phyloP scores from a whole-genome alignment of 164 flowering plant species.

The Buxus sempervirens region DNA sequence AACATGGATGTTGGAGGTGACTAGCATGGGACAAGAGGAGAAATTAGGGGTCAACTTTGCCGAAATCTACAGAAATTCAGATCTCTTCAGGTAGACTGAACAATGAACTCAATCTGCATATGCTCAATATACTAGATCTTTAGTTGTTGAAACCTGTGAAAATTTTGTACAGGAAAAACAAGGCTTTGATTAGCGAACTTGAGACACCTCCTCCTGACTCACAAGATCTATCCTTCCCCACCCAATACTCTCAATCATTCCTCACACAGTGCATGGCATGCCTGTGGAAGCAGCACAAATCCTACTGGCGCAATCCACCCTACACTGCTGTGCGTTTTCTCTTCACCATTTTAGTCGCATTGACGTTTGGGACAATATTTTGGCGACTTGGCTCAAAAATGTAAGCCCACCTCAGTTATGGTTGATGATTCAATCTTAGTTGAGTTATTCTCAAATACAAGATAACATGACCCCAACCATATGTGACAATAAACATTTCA shows the following conservation, averaged over 20 bases:
- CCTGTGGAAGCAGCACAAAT: slow-evolving; percentile 49
- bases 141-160: too few species aligned
- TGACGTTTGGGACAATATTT: slow-evolving; percentile 50
- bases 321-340: slow-evolving; percentile 50
- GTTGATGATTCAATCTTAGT: too few species aligned
- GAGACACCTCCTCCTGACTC: slow-evolving; percentile 39
- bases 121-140: too few species aligned
- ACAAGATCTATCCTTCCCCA: slow-evolving; percentile 41
- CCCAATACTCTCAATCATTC: slow-evolving; percentile 44
- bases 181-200: slow-evolving; percentile 38
- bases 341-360: slow-evolving; percentile 43
- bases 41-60: slow-evolving; percentile 28
- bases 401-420: slow-evolving; percentile 9
- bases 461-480: too few species aligned
- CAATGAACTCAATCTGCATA: not conserved
- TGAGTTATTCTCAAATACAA: too few species aligned
- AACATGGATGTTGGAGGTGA: slow-evolving; percentile 52
- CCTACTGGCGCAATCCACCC: slow-evolving; percentile 55
- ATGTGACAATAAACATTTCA: too few species aligned
- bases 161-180: slow-evolving; percentile 42
- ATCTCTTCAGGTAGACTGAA: slow-evolving; percentile 25
- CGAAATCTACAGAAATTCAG: slow-evolving; percentile 33
- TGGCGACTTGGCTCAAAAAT: slow-evolving; percentile 38
- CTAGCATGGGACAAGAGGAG: slow-evolving; percentile 32
- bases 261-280: slow-evolving; percentile 46